Conservation (phyloP, 129 eudicot species). For the Scalesia atractyloides region DNA sequence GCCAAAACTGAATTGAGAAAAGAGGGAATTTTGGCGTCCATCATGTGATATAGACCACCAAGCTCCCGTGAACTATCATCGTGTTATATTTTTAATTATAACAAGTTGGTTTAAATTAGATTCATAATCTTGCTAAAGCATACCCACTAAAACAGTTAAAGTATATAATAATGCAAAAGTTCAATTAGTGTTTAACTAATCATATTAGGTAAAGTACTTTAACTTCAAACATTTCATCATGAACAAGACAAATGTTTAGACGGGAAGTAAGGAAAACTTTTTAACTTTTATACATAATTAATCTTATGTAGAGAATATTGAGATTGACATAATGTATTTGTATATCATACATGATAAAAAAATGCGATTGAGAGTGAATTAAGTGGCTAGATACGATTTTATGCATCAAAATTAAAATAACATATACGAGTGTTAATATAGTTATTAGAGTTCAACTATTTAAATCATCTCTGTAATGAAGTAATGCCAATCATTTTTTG, state of each 20-base stretch:
- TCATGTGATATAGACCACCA: constrained; percentile 40
- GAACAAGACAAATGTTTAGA: constrained; percentile 1
- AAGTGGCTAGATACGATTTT: too few relatives aligned
- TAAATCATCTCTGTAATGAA: too few relatives aligned
- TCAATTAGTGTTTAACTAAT: constrained; percentile 7
- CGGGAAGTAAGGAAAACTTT: neutral
- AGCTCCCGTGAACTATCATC: constrained; percentile 42
- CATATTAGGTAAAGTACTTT: constrained; percentile 12
- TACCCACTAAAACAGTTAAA: constrained; percentile 30
- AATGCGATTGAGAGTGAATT: too few relatives aligned
- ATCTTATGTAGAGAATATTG: too few relatives aligned
- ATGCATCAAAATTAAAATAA: too few relatives aligned
- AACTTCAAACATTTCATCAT: neutral
- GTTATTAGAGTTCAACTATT: too few relatives aligned
- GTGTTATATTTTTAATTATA: constrained; percentile 18
- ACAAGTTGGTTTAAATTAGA: constrained; percentile 30
- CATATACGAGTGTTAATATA: too few relatives aligned
- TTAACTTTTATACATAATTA: too few relatives aligned
- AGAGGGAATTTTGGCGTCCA: constrained; percentile 22
- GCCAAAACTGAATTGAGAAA: constrained; percentile 10
- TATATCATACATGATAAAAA: too few relatives aligned
- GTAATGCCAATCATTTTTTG: too few relatives aligned
- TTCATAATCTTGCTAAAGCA: constrained; percentile 11
- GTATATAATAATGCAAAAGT: neutral
- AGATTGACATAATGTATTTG: too few relatives aligned